A percentile compares a stretch with the other conserved stretches of the same genome.
Evolutionary conservation across 306 rosid species (phyloP).

Genomic region (Cucumis hystrix): DNA sequence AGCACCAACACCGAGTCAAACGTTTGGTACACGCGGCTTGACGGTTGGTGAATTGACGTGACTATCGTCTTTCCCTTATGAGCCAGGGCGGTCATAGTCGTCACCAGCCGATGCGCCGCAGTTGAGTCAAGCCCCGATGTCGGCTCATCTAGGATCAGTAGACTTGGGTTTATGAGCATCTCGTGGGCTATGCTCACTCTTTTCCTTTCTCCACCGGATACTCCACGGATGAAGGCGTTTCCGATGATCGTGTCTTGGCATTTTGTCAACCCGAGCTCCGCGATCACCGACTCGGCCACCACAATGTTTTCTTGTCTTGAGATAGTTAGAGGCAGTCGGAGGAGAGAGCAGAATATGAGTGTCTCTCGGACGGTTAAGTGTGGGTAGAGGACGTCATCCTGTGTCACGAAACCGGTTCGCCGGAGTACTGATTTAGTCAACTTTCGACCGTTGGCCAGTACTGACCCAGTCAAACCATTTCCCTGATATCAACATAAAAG

Average conservation of each 20-base stretch:
- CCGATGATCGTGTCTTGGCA: conserved; percentile 71
- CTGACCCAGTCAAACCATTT: conserved; percentile 36
- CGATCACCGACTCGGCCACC: conserved; percentile 46
- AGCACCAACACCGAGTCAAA: conserved; percentile 45
- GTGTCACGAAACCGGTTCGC: conserved; percentile 67
- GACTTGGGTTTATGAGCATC: conserved; percentile 63
- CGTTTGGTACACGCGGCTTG: conserved; percentile 75
- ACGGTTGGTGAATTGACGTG: conserved; percentile 80
- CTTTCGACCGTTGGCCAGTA: conserved; percentile 45
- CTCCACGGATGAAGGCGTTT: conserved; percentile 62
- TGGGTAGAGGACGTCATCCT: conserved; percentile 74
- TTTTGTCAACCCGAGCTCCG: conserved; percentile 50
- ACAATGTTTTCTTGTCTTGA: conserved; percentile 27
- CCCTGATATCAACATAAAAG: background rate
- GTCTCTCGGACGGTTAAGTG: conserved; percentile 78
- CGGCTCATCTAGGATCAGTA: conserved; percentile 69
- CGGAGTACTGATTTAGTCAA: conserved; percentile 30
- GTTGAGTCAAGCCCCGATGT: conserved; percentile 90
- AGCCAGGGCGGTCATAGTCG: conserved; percentile 39
- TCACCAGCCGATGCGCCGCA: conserved; percentile 53
- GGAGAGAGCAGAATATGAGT: conserved; percentile 60
- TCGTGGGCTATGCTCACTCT: conserved; percentile 82
- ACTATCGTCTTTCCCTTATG: conserved; percentile 70
- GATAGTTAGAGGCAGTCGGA: conserved; percentile 41
- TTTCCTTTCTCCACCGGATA: conserved; percentile 84